phyloP scores from a whole-genome alignment of 176 grass and related monocot species.

The Hordeum marinum region DNA sequence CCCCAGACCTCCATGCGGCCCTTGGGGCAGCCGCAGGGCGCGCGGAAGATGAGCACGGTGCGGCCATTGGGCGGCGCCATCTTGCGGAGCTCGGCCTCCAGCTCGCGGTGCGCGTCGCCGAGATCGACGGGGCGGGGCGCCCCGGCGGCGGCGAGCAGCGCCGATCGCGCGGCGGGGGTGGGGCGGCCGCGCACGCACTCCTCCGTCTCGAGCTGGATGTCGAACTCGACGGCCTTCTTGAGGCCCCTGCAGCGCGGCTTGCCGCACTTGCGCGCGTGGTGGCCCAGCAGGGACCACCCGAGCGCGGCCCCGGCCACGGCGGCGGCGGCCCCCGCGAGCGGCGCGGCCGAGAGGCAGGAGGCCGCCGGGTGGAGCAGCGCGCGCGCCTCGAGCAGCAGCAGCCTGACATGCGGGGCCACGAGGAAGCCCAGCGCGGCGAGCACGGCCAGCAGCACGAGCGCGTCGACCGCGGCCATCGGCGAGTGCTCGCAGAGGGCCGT shows the following conservation, averaged over 20 bases:
- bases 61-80: conserved; percentile 97
- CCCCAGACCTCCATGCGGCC: conserved; percentile 97
- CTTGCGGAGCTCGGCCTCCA: conserved; percentile 89
- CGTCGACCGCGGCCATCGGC: conserved; percentile 60
- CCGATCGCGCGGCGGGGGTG: conserved; percentile 32
- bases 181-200: conserved; percentile 77
- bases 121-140: conserved; percentile 50
- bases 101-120: conserved; percentile 66
- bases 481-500: conserved; percentile 66
- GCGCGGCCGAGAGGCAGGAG: conserved; percentile 46
- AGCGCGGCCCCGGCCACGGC: conserved; percentile 30
- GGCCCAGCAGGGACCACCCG: conserved; percentile 60
- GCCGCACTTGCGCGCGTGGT: conserved; percentile 90
- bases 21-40: conserved; percentile 73
- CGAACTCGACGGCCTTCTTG: conserved; percentile 89
- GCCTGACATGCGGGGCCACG: conserved; percentile 46
- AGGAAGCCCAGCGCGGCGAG: conserved; percentile 68
- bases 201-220: conserved; percentile 96
- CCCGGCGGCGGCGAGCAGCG: conserved; percentile 59
- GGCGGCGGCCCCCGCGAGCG: conserved; percentile 46
- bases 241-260: conserved; percentile 83
- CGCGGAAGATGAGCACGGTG: conserved; percentile 85
- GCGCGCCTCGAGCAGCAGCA: conserved; percentile 24
- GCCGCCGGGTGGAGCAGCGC: conserved; percentile 48
- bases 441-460: conserved; percentile 61